Evolutionary conservation across 352 stramenopile species (phyloP), one percentile per base, ranked within the genome.

Genomic region (Globisporangium splendens): DNA sequence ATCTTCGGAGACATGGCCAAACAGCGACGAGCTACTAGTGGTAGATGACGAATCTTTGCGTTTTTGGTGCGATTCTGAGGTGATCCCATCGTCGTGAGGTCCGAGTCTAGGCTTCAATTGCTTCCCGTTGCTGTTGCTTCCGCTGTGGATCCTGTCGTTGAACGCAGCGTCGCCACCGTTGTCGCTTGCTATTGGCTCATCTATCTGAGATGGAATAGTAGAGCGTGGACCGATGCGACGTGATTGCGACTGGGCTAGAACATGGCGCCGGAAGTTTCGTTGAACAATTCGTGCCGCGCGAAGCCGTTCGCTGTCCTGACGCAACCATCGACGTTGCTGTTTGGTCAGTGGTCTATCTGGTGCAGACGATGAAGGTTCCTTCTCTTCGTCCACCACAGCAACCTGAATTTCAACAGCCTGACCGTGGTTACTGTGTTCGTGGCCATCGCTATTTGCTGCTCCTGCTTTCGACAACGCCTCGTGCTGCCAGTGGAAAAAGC

Each of bases 401-500:
- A 1, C 28, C 28, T 35, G 28, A 4, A 35, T 8, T 8, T 35
- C 28, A 11, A 35, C 7, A 35, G 28, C 28, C 28, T 35, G 28
- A 35, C 3, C 7, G 28, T 6, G 3, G 28, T 35, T 8, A 35
- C 7, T 35, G 28, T 8, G 28, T 35, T 35, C 28, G 28, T 44
- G 12, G 12, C 6, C 39, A 44, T 44, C 39, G 0, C 39, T 12
- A n/a, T 44, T 7, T 59, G 33, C 11, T 33, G 33, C 0, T 38
- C 14, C 7, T 21, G 38, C 8, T 41, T 22, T 15, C 17, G 35
- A 41, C n/a, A 22, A 41, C 41, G 41, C 2, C 1, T 6, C 5
- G 0, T 28, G 43, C 21, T 65, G 43, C 5, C 60, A 52, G 55
- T 77, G 60, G 14, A 64, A 35, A 54, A 83, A 83, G 12, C 59